Evolutionary conservation across 2,329 filamentous ascomycete genomes (phyloP), one percentile per base, ranked within the genome.

Genomic region (Botrytis squamosa): DNA sequence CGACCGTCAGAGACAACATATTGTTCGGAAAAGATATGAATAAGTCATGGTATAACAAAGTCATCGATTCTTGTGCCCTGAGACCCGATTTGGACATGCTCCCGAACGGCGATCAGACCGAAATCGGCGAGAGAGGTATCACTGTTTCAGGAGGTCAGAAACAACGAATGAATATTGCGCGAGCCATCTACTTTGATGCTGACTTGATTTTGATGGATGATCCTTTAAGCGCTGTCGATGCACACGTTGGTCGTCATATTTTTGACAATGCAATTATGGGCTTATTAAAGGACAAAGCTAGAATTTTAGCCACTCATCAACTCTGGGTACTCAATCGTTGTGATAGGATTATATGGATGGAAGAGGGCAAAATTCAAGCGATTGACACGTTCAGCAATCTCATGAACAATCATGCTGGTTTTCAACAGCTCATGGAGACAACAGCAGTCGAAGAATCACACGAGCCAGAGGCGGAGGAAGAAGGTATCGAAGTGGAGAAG

Each of bases 71-170:
- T 16, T 98, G 95, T 82, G 94, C 95, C 1, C 85, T 98, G 16
- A 87, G 92, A 70, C 89, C 92, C 0, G 95, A 99, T 85, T 83
- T 98, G 10, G 93, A 97, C 66, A 97, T 97, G 90, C 86, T 98
- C n/a, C 95, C 95, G 0, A 89, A 92, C 73, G 93, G 94, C 22
- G 96, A 98, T 79, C 83, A 88, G 78, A 99, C 95, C 0, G 95
- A 98, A 82, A 97, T 98, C 80, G 96, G 95, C 40, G 96, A 98
- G 82, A 91, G 94, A 75, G 95, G 96, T 71, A 98, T 98, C 80
- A 98, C 94, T 1, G 92, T 98, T 1, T 97, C 94, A 29, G 95
- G 96, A 73, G 95, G 95, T 2, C 95, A 98, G 82, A 98, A 98
- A 82, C 95, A 98, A 82, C 90, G 96, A 18, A 85, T 98, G 77